A percentile compares a stretch with the other conserved stretches of the same genome.
Evolutionary conservation across 768 basidiomycete genomes (phyloP).

Genomic region (Podaxis carcinomalis): DNA sequence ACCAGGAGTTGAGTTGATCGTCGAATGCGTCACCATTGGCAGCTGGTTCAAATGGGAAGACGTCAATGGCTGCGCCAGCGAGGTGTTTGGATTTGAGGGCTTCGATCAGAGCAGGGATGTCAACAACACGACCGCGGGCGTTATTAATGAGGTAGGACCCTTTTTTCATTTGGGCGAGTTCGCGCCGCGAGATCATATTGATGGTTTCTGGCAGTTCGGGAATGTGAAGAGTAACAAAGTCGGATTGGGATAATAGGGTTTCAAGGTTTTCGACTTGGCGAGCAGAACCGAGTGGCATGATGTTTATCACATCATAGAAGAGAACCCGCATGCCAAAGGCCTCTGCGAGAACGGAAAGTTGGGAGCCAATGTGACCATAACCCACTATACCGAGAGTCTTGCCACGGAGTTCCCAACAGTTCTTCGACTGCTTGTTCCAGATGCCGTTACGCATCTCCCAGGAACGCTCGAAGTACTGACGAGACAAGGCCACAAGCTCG

Average conservation of each 20-base stretch:
- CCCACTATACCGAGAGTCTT: slow-evolving; percentile 98
- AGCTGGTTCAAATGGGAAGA: slow-evolving; percentile 91
- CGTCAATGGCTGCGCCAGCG: slow-evolving; percentile 87
- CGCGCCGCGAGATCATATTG: slow-evolving; percentile 79
- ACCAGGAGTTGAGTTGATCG: slow-evolving; percentile 84
- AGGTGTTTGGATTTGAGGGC: slow-evolving; percentile 84
- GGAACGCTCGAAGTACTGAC: slow-evolving; percentile 87
- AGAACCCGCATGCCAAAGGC: slow-evolving; percentile 94
- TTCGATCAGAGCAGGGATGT: slow-evolving; percentile 84
- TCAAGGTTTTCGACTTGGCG: slow-evolving; percentile 81
- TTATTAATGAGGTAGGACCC: slow-evolving; percentile 98
- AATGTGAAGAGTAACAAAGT: slow-evolving; percentile 95
- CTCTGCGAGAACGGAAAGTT: slow-evolving; percentile 95
- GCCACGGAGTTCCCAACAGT: slow-evolving; percentile 96
- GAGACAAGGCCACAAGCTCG: slow-evolving; percentile 90
- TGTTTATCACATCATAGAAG: slow-evolving; percentile 92
- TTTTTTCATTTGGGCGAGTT: slow-evolving; percentile 90
- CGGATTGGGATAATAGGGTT: slow-evolving; percentile 70
- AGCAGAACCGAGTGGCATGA: slow-evolving; percentile 96
- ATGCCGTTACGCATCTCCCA: slow-evolving; percentile 83
- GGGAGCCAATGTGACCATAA: slow-evolving; percentile 97
- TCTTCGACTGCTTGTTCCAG: slow-evolving; percentile 99
- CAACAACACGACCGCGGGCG: slow-evolving; percentile 91
- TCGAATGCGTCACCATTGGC: slow-evolving; percentile 89
- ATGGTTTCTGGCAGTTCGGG: slow-evolving; percentile 95